Conservation (phyloP, 2,329 filamentous ascomycete species). For the Dothidotthia symphoricarpi region DNA sequence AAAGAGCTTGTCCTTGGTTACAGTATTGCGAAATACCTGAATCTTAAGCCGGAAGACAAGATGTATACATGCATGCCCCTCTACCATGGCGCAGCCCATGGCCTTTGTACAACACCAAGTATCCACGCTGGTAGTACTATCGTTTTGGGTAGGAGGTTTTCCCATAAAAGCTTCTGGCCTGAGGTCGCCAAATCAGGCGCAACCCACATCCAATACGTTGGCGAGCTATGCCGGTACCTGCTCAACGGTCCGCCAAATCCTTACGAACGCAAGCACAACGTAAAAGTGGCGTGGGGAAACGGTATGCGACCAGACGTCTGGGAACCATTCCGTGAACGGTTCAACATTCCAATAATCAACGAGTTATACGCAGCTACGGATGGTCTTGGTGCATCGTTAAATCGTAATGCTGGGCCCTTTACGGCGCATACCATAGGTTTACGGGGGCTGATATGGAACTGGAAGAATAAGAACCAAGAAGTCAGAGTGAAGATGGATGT, state of each 20-base stretch:
- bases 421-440: constrained; percentile 36
- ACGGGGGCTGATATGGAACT: constrained; percentile 38
- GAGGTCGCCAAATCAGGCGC: constrained; percentile 35
- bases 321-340: constrained; percentile 42
- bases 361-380: constrained; percentile 45
- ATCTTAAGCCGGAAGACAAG: constrained; percentile 26
- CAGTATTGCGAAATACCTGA: constrained; percentile 23
- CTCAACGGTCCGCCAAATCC: constrained; percentile 35
- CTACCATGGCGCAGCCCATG: constrained; percentile 38
- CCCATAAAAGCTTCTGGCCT: constrained; percentile 40
- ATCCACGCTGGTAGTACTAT: constrained; percentile 37
- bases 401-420: constrained; percentile 35
- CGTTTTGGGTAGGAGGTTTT: constrained; percentile 33
- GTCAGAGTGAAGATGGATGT: constrained; percentile 41
- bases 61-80: constrained; percentile 43
- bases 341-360: constrained; percentile 41
- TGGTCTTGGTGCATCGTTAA: constrained; percentile 36
- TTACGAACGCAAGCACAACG: constrained; percentile 34
- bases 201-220: constrained; percentile 40
- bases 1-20: constrained; percentile 30
- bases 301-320: constrained; percentile 46
- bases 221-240: constrained; percentile 40
- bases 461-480: constrained; percentile 26
- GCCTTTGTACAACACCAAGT: constrained; percentile 27
- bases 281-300: constrained; percentile 41